Evolutionary conservation across 176 grass and related monocot species (phyloP).

Genomic region (Musa itinerans): DNA sequence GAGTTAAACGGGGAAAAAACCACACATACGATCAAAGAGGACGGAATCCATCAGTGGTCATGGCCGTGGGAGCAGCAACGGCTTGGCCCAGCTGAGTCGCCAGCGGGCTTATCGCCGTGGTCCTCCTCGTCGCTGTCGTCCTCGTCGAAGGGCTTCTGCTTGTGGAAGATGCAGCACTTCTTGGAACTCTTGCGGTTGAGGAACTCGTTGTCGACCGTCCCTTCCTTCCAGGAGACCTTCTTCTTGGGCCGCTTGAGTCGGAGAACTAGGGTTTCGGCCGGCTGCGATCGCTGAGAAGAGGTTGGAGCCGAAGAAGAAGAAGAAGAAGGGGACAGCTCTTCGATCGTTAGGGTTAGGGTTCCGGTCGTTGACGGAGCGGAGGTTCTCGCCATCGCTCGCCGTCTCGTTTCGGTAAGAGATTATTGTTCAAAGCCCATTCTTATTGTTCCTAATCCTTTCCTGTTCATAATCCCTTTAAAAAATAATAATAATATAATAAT

Average conservation of each 20-base stretch:
- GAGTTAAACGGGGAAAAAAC: too few species aligned
- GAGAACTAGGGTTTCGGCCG: conserved; percentile 48
- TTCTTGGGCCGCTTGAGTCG: conserved; percentile 63
- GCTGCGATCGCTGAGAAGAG: conserved; percentile 6
- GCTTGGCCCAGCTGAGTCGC: not conserved
- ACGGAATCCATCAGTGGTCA: not conserved
- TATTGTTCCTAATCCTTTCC: too few species aligned
- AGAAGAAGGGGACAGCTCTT: conserved; percentile 20
- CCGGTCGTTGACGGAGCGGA: conserved; percentile 3
- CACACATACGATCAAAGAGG: too few species aligned
- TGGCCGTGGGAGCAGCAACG: conserved; percentile 39
- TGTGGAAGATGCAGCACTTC: conserved; percentile 95
- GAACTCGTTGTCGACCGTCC: conserved; percentile 84
- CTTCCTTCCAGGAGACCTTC: conserved; percentile 89
- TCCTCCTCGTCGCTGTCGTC: conserved; percentile 80
- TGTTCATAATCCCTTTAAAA: too few species aligned
- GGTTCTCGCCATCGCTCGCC: not conserved
- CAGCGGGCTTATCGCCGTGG: not conserved
- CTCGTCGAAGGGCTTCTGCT: conserved; percentile 80
- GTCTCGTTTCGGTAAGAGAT: too few species aligned
- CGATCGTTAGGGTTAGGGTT: conserved; percentile 43
- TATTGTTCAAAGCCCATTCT: too few species aligned
- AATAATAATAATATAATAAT: too few species aligned
- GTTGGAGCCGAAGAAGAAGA: conserved; percentile 13
- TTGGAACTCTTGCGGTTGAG: conserved; percentile 86